Evolutionary conservation across 257 asterid genomes (phyloP), one percentile per base, ranked within the genome.

Genomic region (Solanum stenotomum): DNA sequence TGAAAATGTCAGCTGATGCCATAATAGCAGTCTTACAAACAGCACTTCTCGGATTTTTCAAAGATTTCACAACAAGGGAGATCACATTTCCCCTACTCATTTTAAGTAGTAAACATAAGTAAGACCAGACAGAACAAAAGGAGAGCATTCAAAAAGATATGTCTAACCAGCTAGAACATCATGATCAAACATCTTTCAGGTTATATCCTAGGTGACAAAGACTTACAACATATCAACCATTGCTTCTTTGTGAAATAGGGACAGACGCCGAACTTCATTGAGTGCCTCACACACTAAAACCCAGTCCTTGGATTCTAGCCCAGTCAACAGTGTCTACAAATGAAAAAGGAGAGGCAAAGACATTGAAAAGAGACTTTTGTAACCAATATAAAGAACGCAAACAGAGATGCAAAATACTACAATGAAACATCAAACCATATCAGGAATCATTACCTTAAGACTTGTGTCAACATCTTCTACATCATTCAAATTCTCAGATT

Each of bases 11-110:
- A 61, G 98, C 93, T 61, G 93, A 90, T 52, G 99, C 91, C 98
- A 96, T 94, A 81, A 95, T 93, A 88, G 98, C 99, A 88, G 99
- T 95, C 90, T 96, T 96, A 92, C 98, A 94, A 87, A 96, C 95
- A 86, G 99, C 99, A 83, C 99, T 96, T 90, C 99, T 94, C 34
- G 99, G 99, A 89, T 94, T 95, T 93, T 95, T 96, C 85, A 95
- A 88, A 35, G 98, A 94, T 91, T 96, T 96, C 92, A 91, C 98
- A 52, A 95, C 72, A 86, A 93, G 92, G 87, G 95, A 88, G 68
- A 96, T 90, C 87, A 95, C 87, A 10, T 91, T 94, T 82, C 83
- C 92, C 93, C 99, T 96, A 94, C 86, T 87, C 86, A 86, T 75
- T 89, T 79, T 44, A 89, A 91, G 72, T 27, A 25, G 87, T 78